Evolutionary conservation across 2,329 filamentous ascomycete genomes (phyloP).

Genomic region (Xylariomycetidae sp.): DNA sequence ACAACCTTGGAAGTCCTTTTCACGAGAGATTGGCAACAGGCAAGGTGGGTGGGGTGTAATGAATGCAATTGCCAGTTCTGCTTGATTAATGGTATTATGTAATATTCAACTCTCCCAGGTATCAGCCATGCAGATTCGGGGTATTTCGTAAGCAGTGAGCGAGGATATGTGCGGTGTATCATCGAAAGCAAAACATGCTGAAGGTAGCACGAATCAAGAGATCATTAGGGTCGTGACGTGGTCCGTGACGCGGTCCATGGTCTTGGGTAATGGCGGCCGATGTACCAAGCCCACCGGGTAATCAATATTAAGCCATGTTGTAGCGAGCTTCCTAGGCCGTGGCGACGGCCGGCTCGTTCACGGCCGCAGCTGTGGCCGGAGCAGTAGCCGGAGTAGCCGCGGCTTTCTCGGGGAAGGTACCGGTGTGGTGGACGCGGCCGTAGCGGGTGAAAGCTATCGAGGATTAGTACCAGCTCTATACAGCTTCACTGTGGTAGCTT

Average conservation of each 20-base stretch:
- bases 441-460: constrained; percentile 44
- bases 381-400: constrained; percentile 18
- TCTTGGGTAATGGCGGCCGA: too few species aligned
- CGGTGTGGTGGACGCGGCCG: constrained; percentile 38
- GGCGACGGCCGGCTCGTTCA: too few species aligned
- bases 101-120: constrained; percentile 1
- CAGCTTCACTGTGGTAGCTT: not conserved
- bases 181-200: not conserved
- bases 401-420: constrained; percentile 42
- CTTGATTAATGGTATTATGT: not conserved
- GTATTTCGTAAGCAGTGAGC: constrained; percentile 5
- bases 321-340: too few species aligned
- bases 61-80: too few species aligned
- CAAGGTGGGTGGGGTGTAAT: too few species aligned
- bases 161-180: constrained; percentile 7
- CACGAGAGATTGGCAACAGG: too few species aligned
- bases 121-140: constrained; percentile 3
- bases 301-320: too few species aligned
- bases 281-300: too few species aligned
- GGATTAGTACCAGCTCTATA: not conserved
- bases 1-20: too few species aligned
- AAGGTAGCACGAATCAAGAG: not conserved
- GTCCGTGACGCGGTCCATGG: too few species aligned
- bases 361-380: constrained; percentile 16
- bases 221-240: constrained; percentile 3